phyloP scores from a whole-genome alignment of 2,329 filamentous ascomycete species.

The Sphaerulina musiva region DNA sequence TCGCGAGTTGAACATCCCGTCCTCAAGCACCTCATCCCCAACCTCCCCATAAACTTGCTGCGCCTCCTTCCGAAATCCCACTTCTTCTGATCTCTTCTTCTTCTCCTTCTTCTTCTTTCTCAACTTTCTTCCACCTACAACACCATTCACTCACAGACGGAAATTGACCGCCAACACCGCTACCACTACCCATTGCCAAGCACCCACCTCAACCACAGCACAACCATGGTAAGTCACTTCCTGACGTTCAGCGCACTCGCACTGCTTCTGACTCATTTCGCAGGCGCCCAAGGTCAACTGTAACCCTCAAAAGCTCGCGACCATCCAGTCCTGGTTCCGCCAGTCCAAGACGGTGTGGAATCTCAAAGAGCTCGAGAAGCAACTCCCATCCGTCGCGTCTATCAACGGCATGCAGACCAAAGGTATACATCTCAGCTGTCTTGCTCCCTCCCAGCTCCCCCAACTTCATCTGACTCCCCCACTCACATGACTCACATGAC shows the following conservation, averaged over 20 bases:
- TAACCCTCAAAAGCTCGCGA: slow-evolving; percentile 52
- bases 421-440: slow-evolving; percentile 15
- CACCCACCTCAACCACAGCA: neutral
- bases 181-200: neutral
- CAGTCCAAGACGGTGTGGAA: slow-evolving; percentile 56
- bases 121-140: no score
- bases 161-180: neutral
- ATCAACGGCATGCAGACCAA: slow-evolving; percentile 56
- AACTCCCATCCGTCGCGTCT: slow-evolving; percentile 53
- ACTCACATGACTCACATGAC: neutral
- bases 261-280: slow-evolving; percentile 8
- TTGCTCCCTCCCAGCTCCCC: neutral
- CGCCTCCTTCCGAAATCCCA: no score
- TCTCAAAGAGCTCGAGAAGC: slow-evolving; percentile 62
- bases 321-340: slow-evolving; percentile 55
- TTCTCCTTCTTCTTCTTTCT: no score
- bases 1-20: no score
- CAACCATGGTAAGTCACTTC: neutral
- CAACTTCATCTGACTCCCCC: neutral
- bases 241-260: neutral
- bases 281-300: slow-evolving; percentile 52
- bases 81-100: no score
- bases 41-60: no score
- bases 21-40: no score
- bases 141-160: no score